phyloP scores from a whole-genome alignment of 176 grass and related monocot species.

The Oryza glaberrima region DNA sequence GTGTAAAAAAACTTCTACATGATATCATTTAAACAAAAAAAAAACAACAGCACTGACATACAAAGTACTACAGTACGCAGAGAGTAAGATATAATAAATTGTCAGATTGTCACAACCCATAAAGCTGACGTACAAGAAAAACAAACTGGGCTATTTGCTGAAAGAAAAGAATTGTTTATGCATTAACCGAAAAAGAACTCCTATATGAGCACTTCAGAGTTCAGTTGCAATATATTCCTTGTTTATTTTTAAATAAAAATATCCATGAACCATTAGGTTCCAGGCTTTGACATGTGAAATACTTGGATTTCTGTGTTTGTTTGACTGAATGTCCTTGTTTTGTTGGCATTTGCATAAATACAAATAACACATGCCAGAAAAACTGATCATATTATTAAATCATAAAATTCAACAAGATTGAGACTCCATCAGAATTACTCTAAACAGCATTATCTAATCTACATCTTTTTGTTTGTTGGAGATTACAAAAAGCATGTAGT shows the following conservation, averaged over 20 bases:
- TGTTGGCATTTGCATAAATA: background rate
- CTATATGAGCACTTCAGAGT: background rate
- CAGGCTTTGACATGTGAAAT: background rate
- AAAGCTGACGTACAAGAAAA: background rate
- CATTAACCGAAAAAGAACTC: background rate
- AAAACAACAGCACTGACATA: background rate
- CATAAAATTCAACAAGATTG: background rate
- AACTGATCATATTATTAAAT: background rate
- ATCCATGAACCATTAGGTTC: background rate
- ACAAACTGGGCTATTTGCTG: background rate
- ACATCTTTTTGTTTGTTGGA: background rate
- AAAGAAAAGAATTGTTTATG: background rate
- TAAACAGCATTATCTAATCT: background rate
- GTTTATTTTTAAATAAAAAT: background rate
- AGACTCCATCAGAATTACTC: background rate
- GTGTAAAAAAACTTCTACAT: background rate
- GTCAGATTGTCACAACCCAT: background rate
- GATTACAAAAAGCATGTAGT: background rate
- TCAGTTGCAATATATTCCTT: background rate
- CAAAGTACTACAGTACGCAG: background rate
- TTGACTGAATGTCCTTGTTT: background rate
- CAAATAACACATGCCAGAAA: background rate
- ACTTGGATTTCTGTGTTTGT: background rate
- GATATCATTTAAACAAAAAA: slow-evolving; percentile 16
- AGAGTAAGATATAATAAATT: background rate